Conservation (phyloP, 805 yeast species). For the Yarrowia deformans region DNA sequence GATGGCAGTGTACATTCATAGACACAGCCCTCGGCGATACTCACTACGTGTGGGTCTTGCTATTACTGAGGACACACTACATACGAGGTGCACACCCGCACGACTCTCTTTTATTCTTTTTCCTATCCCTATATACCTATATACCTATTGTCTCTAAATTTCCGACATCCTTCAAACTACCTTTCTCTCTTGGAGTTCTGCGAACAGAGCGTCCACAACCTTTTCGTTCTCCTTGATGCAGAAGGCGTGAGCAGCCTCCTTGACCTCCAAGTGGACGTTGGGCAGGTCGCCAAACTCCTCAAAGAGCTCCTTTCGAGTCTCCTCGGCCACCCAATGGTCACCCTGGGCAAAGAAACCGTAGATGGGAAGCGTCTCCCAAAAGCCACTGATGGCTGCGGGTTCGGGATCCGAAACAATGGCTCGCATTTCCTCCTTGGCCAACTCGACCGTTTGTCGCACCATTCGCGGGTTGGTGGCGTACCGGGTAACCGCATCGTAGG, state of each 20-base stretch:
- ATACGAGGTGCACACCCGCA: too few species aligned
- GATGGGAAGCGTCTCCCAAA: constrained; percentile 58
- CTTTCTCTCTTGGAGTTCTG: constrained; percentile 6
- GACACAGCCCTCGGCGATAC: too few species aligned
- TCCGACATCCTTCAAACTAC: not conserved
- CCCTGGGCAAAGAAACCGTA: constrained; percentile 64
- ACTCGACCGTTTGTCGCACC: constrained; percentile 60
- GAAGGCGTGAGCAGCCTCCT: constrained; percentile 62
- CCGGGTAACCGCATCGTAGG: constrained; percentile 53
- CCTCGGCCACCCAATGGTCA: constrained; percentile 71
- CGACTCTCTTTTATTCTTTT: too few species aligned
- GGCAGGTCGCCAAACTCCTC: constrained; percentile 50
- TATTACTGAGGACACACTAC: too few species aligned
- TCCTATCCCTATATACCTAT: constrained; percentile 6
- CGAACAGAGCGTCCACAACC: constrained; percentile 52
- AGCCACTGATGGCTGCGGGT: constrained; percentile 50
- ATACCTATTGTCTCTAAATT: not conserved
- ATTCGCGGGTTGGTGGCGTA: constrained; percentile 56
- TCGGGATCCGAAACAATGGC: constrained; percentile 55
- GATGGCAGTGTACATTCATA: too few species aligned
- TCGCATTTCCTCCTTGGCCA: constrained; percentile 68
- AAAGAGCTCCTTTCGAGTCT: constrained; percentile 57
- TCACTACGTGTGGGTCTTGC: too few species aligned
- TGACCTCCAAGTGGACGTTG: constrained; percentile 50
- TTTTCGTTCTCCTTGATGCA: constrained; percentile 61